Evolutionary conservation across 73 alveolate genomes (phyloP).

Genomic region (Paraurostyla sp.): DNA sequence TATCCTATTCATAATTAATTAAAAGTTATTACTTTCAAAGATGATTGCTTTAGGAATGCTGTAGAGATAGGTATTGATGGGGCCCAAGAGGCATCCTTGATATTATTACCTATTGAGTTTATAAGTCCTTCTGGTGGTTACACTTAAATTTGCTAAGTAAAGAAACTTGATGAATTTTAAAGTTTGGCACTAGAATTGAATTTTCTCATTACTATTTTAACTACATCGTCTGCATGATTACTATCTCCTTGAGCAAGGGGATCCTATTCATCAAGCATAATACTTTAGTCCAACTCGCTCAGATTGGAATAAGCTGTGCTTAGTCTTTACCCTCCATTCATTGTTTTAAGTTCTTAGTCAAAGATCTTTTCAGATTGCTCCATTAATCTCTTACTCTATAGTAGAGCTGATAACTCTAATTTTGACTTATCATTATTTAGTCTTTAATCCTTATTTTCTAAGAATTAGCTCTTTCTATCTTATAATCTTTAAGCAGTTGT

Average conservation of each 20-base stretch:
- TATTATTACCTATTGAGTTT: constrained; percentile 95
- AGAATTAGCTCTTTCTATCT: not conserved
- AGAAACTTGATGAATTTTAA: constrained; percentile 80
- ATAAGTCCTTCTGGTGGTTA: constrained; percentile 98
- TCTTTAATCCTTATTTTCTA: constrained; percentile 5
- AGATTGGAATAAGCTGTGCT: constrained; percentile 8
- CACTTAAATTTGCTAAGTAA: constrained; percentile 96
- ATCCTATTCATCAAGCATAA: constrained; percentile 12
- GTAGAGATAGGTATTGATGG: constrained; percentile 98
- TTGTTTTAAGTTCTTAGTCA: constrained; percentile 26
- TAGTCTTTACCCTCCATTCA: not conserved
- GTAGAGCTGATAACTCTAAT: constrained; percentile 5
- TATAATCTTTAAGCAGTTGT: not conserved
- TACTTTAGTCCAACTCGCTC: constrained; percentile 6
- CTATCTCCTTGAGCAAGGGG: not conserved
- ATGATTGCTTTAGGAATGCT: constrained; percentile 25
- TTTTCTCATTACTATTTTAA: constrained; percentile 61
- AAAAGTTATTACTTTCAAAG: constrained; percentile 61
- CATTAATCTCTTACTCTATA: constrained; percentile 39
- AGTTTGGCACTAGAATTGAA: constrained; percentile 63
- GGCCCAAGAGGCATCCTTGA: constrained; percentile 96
- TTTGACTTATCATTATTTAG: not conserved
- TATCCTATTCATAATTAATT: constrained; percentile 89
- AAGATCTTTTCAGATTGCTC: constrained; percentile 42
- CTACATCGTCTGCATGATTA: constrained; percentile 58